These are phyloP conservation scores for Plenodomus tracheiphilus DNA, from an alignment of 2,329 filamentous ascomycete genomes.

Conservation along the genomic window DNA sequence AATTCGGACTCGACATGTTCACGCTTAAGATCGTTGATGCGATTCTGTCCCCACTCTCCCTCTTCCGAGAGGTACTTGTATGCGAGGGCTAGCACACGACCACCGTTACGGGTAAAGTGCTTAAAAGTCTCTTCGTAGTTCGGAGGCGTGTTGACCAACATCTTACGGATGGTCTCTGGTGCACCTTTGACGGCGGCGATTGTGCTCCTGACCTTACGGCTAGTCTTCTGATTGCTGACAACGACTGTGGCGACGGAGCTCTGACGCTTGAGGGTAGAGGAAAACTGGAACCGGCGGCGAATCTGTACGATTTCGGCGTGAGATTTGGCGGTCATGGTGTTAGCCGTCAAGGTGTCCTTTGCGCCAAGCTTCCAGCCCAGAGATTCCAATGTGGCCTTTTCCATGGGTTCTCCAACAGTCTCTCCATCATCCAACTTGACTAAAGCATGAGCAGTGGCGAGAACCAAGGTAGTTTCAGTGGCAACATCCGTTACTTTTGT, in stretches of 20 bases:
- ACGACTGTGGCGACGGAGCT: constrained; percentile 88
- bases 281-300: constrained; percentile 97
- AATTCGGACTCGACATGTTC: constrained; percentile 86
- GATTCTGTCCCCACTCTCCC: constrained; percentile 77
- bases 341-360: constrained; percentile 81
- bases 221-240: constrained; percentile 70
- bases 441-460: constrained; percentile 91
- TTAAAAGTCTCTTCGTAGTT: constrained; percentile 99
- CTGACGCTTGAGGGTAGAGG: constrained; percentile 92
- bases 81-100: constrained; percentile 87
- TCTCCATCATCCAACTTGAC: constrained; percentile 97
- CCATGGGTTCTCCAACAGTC: constrained; percentile 97
- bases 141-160: constrained; percentile 78
- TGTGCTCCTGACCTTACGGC: constrained; percentile 77
- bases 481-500: constrained; percentile 70
- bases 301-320: constrained; percentile 80
- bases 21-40: constrained; percentile 91
- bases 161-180: constrained; percentile 93
- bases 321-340: constrained; percentile 56
- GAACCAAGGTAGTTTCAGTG: constrained; percentile 85
- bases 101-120: constrained; percentile 94
- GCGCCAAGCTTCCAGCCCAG: constrained; percentile 92
- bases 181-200: constrained; percentile 97
- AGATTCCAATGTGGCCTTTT: constrained; percentile 88
- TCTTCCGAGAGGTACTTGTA: constrained; percentile 89